Base-by-base conservation (phyloP, 2,329 filamentous ascomycete species). In the Aureobasidium sp. region DNA sequence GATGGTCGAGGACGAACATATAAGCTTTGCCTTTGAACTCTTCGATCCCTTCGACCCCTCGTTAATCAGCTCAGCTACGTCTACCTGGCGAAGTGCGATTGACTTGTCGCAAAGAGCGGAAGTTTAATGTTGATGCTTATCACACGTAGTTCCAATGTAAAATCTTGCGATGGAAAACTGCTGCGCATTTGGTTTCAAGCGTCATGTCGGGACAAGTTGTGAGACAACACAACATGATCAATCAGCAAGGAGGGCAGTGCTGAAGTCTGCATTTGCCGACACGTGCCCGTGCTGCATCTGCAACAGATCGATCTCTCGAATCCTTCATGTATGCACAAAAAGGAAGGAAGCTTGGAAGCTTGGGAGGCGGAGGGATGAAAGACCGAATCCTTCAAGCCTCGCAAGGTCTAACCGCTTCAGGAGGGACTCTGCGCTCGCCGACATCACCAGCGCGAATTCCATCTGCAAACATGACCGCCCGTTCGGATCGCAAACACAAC, bases 391-490 rank as follows among this genome's bases (percentile, higher is more conserved):
- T 53, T 31, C 37, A 8, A 3, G 17, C 14, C 27, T 25, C 37
- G 20, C 41, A 25, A 20, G 5, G 15, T 45, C 53, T 57, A 45
- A 36, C 53, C 53, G 17, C 29, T 25, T 57, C 27, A 27, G 41
- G 53, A 44, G 53, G 27, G 39, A 45, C 53, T 57, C 53, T 57
- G 53, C 53, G 53, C 39, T 47, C 41, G 17, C 20, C 53, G 53
- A 57, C 53, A 47, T 57, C 53, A 36, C 31, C 29, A 11, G n/a
- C 37, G 17, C 37, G 5, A 42, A 9, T 3, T 55, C 37, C 2
- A 17, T 25, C 20, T 17, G 36, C 36, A 27, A 49, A 9, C 15
- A 31, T 20, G 8, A 49, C 17, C 17, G 17, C 25, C 17, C 17
- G 14, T 4, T 49, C 11, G 3, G 1, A 20, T 12, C n/a, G 5